Percentiles rank a stretch among this genome's conserved stretches.
phyloP scores from a whole-genome alignment of 768 basidiomycete genomes.

The Lentinula sp. region DNA sequence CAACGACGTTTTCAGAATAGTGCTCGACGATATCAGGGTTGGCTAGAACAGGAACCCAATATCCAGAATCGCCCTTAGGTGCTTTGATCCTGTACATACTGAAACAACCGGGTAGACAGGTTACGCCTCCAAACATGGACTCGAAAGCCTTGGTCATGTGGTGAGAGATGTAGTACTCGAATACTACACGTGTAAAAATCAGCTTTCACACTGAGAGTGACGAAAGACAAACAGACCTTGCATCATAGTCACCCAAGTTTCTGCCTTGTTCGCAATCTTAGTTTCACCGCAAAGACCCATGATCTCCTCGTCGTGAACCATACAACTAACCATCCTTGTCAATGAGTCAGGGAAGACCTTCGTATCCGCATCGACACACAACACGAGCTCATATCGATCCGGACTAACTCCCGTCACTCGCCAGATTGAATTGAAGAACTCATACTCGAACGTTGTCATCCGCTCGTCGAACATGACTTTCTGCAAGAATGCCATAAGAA shows the following conservation, averaged over 20 bases:
- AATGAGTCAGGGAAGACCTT: constrained; percentile 99
- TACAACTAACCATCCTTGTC: constrained; percentile 92
- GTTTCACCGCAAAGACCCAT: constrained; percentile 99
- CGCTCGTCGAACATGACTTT: constrained; percentile 99
- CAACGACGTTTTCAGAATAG: constrained; percentile 99
- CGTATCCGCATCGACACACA: constrained; percentile 97
- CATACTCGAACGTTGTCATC: constrained; percentile 99
- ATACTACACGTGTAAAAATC: constrained; percentile 49
- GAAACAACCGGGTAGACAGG: constrained; percentile 99
- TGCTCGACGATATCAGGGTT: constrained; percentile 99
- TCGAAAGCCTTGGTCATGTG: constrained; percentile 99
- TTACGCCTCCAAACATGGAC: constrained; percentile 99
- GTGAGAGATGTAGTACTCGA: constrained; percentile 99
- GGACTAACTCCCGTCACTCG: constrained; percentile 91
- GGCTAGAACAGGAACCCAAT: constrained; percentile 98
- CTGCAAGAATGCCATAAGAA: constrained; percentile 96
- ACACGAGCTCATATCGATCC: constrained; percentile 90
- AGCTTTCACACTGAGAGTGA: not conserved
- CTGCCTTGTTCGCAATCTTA: constrained; percentile 98
- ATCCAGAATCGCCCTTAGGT: constrained; percentile 92
- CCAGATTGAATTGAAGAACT: constrained; percentile 99
- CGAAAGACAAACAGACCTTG: constrained; percentile 62
- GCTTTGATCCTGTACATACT: constrained; percentile 99
- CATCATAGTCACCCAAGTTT: constrained; percentile 99
- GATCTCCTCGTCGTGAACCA: constrained; percentile 96